Evolutionary conservation across 2,329 filamentous ascomycete genomes (phyloP).

Genomic region (Chaetomium strumarium): DNA sequence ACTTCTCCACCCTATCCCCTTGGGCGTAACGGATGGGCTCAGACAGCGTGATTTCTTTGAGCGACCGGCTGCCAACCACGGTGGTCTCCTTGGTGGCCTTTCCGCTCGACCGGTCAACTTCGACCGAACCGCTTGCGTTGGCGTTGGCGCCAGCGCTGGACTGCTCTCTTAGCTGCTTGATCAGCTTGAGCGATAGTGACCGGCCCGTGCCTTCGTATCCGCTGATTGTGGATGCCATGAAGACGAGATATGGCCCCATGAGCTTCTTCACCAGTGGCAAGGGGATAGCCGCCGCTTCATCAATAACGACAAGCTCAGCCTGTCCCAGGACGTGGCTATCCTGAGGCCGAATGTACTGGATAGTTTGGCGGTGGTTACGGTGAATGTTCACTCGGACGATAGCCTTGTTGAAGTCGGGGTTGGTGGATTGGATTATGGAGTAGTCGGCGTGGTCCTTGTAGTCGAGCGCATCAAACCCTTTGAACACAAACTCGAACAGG

Average conservation of each 20-base stretch:
- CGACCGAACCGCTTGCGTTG: constrained; percentile 50
- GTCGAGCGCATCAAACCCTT: constrained; percentile 89
- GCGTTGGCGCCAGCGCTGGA: constrained; percentile 59
- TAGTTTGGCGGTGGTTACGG: constrained; percentile 90
- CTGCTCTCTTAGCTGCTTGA: constrained; percentile 93
- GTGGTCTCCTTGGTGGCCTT: constrained; percentile 61
- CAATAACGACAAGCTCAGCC: constrained; percentile 90
- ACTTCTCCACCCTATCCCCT: constrained; percentile 88
- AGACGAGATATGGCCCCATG: constrained; percentile 94
- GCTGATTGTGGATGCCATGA: constrained; percentile 99
- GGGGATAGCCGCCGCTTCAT: constrained; percentile 95
- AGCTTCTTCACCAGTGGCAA: constrained; percentile 87
- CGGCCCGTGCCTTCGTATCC: constrained; percentile 96
- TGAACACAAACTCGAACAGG: constrained; percentile 96
- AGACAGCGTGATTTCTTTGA: constrained; percentile 86
- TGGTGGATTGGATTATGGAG: constrained; percentile 95
- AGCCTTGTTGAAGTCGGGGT: constrained; percentile 98
- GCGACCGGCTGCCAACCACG: constrained; percentile 61
- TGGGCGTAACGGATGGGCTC: constrained; percentile 94
- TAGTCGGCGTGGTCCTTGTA: constrained; percentile 97
- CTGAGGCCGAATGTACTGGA: constrained; percentile 96
- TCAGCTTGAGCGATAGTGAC: constrained; percentile 90
- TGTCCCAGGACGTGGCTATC: constrained; percentile 93
- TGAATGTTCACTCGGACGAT: constrained; percentile 97
- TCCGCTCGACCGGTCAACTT: constrained; percentile 75